phyloP scores from a whole-genome alignment of 2,329 filamentous ascomycete species.

The Fusarium sp. region DNA sequence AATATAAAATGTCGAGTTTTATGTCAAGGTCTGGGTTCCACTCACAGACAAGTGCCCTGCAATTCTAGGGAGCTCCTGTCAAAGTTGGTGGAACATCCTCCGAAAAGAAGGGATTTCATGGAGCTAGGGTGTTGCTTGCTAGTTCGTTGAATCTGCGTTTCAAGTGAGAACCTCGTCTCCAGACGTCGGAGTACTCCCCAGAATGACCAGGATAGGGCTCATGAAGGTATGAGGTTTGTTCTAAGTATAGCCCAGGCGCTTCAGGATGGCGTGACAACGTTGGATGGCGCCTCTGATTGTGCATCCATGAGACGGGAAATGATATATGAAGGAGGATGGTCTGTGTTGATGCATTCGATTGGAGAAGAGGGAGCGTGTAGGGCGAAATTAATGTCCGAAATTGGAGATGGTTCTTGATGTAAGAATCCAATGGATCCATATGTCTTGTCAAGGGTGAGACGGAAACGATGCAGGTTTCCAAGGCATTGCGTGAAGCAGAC shows the following conservation, averaged over 20 bases:
- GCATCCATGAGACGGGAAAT: slow-evolving; percentile 5
- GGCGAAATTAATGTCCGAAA: slow-evolving; percentile 19
- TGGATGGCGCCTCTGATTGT: slow-evolving; percentile 1
- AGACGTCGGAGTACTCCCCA: neutral
- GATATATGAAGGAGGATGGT: slow-evolving; percentile 9
- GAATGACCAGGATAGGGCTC: slow-evolving; percentile 2
- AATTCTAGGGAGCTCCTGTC: neutral
- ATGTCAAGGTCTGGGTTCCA: neutral
- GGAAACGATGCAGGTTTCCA: slow-evolving; percentile 19
- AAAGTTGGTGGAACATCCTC: neutral
- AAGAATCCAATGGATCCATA: neutral
- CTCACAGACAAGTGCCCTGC: neutral
- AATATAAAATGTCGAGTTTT: neutral
- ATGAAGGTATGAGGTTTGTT: neutral
- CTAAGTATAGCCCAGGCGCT: slow-evolving; percentile 15
- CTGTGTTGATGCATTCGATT: neutral
- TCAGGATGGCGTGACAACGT: slow-evolving; percentile 25
- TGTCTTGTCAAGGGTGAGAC: slow-evolving; percentile 1
- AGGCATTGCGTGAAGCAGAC: slow-evolving; percentile 24
- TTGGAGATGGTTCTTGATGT: neutral
- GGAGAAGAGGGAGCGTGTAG: neutral
- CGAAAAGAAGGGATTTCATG: slow-evolving; percentile 9
- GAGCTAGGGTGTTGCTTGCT: slow-evolving; percentile 5
- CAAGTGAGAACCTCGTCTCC: slow-evolving; percentile 8
- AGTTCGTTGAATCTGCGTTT: slow-evolving; percentile 20